phyloP scores from a whole-genome alignment of 1,139 yeast species.

The Candida sp. region DNA sequence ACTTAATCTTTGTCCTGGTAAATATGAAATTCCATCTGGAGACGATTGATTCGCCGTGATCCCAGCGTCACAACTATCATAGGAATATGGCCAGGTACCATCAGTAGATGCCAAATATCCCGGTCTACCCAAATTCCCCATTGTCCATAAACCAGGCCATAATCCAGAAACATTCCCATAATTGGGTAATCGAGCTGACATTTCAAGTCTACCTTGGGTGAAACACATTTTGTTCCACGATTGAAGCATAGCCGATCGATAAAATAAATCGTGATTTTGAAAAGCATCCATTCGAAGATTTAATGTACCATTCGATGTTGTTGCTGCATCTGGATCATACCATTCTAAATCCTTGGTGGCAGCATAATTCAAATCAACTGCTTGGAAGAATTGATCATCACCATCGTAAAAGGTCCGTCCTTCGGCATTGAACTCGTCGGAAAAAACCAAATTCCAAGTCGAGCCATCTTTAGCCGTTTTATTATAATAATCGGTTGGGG shows the following conservation, averaged over 20 bases:
- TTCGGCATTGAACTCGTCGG: conserved; percentile 80
- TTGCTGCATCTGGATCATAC: conserved; percentile 82
- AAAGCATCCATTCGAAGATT: conserved; percentile 67
- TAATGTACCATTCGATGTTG: conserved; percentile 67
- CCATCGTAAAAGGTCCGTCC: conserved; percentile 83
- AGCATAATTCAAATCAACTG: conserved; percentile 71
- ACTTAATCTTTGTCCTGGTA: conserved; percentile 74
- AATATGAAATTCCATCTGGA: conserved; percentile 73
- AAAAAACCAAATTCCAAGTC: conserved; percentile 66
- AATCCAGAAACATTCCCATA: conserved; percentile 70
- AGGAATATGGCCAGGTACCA: conserved; percentile 91
- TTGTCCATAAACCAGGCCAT: conserved; percentile 92
- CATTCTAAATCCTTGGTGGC: conserved; percentile 85
- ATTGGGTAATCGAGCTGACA: conserved; percentile 73
- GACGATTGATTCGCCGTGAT: conserved; percentile 85
- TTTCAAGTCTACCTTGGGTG: conserved; percentile 70
- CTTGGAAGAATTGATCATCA: conserved; percentile 83
- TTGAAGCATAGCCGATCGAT: conserved; percentile 84
- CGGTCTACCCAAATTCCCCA: conserved; percentile 85
- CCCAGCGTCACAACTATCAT: conserved; percentile 81
- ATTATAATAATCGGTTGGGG: conserved; percentile 55
- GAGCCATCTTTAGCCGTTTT: conserved; percentile 51
- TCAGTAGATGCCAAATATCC: conserved; percentile 78
- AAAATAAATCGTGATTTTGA: conserved; percentile 65
- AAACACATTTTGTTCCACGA: conserved; percentile 82